A percentile compares a stretch with the other conserved stretches of the same genome.
phyloP scores from a whole-genome alignment of 163 green algal genomes.

The Chlorella variabilis region DNA sequence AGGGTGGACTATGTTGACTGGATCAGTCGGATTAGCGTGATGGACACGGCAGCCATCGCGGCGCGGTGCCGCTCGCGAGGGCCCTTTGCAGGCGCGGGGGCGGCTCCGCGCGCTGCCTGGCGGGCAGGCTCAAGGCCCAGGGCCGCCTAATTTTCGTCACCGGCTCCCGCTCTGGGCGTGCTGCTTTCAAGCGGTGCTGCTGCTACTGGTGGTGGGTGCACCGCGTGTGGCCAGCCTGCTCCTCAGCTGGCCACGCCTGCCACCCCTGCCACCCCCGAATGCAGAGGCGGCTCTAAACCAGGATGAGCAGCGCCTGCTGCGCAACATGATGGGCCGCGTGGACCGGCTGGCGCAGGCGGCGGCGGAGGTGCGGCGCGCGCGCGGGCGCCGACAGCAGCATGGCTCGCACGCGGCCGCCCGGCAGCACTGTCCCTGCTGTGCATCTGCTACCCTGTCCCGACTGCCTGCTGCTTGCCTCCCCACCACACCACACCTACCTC shows the following conservation, averaged over 20 bases:
- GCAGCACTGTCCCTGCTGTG: too few relatives aligned
- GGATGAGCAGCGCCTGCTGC: constrained; percentile 74
- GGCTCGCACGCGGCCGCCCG: too few relatives aligned
- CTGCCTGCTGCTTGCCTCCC: not conserved
- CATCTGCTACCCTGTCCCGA: too few relatives aligned
- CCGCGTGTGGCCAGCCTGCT: too few relatives aligned
- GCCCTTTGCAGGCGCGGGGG: constrained; percentile 46
- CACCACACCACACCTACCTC: not conserved
- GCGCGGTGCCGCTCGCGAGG: constrained; percentile 61
- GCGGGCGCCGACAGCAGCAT: too few relatives aligned
- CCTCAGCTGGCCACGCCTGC: too few relatives aligned
- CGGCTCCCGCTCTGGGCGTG: too few relatives aligned
- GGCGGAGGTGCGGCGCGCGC: constrained; percentile 2
- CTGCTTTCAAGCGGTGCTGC: too few relatives aligned
- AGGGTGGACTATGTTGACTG: constrained; percentile 50
- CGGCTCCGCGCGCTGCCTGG: too few relatives aligned
- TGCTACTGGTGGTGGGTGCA: too few relatives aligned
- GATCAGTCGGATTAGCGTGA: constrained; percentile 47
- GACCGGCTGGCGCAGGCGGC: constrained; percentile 58
- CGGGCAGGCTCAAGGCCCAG: too few relatives aligned
- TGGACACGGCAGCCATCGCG: constrained; percentile 66
- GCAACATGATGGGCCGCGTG: constrained; percentile 78
- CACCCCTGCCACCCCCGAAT: not conserved
- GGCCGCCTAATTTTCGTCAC: too few relatives aligned
- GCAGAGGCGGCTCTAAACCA: constrained; percentile 56